A percentile compares a stretch with the other conserved stretches of the same genome.
Evolutionary conservation across 306 rosid genomes (phyloP).

Genomic region (Acacia confusa): DNA sequence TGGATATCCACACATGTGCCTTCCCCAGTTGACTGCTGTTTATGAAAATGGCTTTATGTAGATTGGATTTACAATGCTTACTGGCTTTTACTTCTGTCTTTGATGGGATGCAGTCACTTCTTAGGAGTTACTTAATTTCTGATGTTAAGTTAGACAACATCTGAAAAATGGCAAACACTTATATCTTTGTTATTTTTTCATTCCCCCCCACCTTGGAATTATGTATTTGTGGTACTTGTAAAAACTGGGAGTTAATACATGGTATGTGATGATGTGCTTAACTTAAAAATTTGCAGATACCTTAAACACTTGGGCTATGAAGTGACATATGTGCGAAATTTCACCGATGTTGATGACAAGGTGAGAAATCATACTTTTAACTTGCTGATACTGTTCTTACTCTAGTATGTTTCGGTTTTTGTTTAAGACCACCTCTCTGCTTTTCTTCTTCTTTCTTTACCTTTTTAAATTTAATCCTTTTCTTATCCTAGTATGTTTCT

Average conservation of each 20-base stretch:
- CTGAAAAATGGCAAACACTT: too few species aligned
- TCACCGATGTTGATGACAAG: constrained; percentile 97
- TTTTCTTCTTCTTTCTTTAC: not conserved
- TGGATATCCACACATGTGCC: not conserved
- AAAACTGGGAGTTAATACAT: not conserved
- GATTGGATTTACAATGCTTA: too few species aligned
- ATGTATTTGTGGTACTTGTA: too few species aligned
- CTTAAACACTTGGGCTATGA: constrained; percentile 75
- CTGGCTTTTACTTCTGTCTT: too few species aligned
- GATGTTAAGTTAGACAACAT: too few species aligned
- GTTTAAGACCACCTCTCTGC: not conserved
- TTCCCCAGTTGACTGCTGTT: not conserved
- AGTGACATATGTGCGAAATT: constrained; percentile 89
- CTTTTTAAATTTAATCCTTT: not conserved
- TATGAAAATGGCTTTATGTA: not conserved
- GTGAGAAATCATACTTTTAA: too few species aligned
- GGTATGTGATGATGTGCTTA: constrained; percentile 23
- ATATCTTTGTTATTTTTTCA: too few species aligned
- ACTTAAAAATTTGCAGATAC: constrained; percentile 56
- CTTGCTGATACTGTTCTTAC: too few species aligned
- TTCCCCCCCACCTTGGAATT: too few species aligned
- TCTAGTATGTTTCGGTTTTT: not conserved
- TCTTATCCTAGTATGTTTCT: not conserved
- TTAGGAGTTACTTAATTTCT: too few species aligned
- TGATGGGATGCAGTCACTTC: too few species aligned